Base-by-base conservation (phyloP, 805 yeast genomes). In the Hanseniaspora nectarophila region DNA sequence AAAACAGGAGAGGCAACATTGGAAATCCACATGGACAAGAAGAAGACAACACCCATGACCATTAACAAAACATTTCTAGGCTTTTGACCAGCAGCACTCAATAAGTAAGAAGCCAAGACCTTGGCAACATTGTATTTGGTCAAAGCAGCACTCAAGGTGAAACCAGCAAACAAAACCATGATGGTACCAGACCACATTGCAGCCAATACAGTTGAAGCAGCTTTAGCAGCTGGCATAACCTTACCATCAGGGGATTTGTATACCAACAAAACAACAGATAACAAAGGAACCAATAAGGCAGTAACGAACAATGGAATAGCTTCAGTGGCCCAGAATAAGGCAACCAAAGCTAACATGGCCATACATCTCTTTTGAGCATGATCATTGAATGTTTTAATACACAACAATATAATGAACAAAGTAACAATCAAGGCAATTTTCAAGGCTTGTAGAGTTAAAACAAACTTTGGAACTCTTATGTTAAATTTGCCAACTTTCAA, bases 1-100 rank as follows among this genome's bases (percentile, higher is more conserved):
- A 90, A 72, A 4, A 90, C 96, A 0, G 97, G 97, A 1, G 97
- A 86, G 0, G 97, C 97, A 43, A 90, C 97, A 67, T 90, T 90
- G 24, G 95, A 84, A 55, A 90, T 89, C 94, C 95, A 89, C 85
- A 90, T 88, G 5, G 95, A 80, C 51, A 87, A 72, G 64, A 89
- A 81, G 54, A 89, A 73, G 0, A 96, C 81, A 20, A 90, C 92
- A 38, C 74, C 67, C 97, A 90, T 87, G 54, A 88, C 80, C 42
- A 87, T 76, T 38, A 89, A 67, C 43, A 88, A 67, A 13, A 90
- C 82, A 55, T 78, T 74, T 45, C 84, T 73, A 21, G 97, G 97
- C 56, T 80, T 79, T 9, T 84, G 81, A 28, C 97, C 96, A 1
- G 95, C 89, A 46, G 73, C 68, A 3, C 88, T 75, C 53, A 90